A percentile compares a stretch with the other conserved stretches of the same genome.
These are phyloP conservation scores for Sordariomycetes sp. DNA, from an alignment of 2,329 filamentous ascomycete genomes.

Conservation along the genomic window DNA sequence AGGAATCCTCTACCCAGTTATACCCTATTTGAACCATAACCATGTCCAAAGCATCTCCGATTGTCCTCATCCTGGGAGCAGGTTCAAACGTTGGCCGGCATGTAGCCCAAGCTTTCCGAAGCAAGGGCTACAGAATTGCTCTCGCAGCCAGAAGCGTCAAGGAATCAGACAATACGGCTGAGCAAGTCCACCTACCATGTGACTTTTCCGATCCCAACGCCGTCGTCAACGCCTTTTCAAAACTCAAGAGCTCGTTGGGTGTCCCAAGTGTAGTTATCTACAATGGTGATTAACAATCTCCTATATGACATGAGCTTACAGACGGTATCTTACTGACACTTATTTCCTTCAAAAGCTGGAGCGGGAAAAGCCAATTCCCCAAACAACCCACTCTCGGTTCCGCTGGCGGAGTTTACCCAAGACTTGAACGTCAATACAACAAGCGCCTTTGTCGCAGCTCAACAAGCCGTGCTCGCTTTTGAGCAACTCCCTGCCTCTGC, in stretches of 20 bases:
- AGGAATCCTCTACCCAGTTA: no score
- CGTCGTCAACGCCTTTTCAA: slow-evolving; percentile 8
- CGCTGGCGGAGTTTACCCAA: slow-evolving; percentile 5
- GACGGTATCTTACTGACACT: neutral
- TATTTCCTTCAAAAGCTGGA: slow-evolving; percentile 4
- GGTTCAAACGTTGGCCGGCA: slow-evolving; percentile 12
- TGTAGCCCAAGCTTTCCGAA: slow-evolving; percentile 11
- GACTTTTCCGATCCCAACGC: slow-evolving; percentile 22
- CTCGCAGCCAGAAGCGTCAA: slow-evolving; percentile 11
- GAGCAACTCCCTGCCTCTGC: slow-evolving; percentile 17
- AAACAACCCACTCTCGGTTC: neutral
- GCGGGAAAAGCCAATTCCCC: slow-evolving; percentile 8
- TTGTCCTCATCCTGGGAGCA: slow-evolving; percentile 14
- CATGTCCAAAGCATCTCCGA: neutral
- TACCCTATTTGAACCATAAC: no score
- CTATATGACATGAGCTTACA: neutral
- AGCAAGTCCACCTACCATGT: slow-evolving; percentile 20
- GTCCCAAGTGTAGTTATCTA: slow-evolving; percentile 14
- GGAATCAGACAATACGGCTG: slow-evolving; percentile 9
- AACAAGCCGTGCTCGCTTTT: slow-evolving; percentile 20
- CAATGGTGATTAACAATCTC: slow-evolving; percentile 9
- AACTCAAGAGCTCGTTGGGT: slow-evolving; percentile 9
- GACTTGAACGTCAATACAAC: slow-evolving; percentile 10
- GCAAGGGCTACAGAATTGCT: slow-evolving; percentile 13
- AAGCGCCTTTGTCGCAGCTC: slow-evolving; percentile 21